Evolutionary conservation across 1,284 basidiomycete genomes (phyloP).

Genomic region (Ceratobasidium sp.): DNA sequence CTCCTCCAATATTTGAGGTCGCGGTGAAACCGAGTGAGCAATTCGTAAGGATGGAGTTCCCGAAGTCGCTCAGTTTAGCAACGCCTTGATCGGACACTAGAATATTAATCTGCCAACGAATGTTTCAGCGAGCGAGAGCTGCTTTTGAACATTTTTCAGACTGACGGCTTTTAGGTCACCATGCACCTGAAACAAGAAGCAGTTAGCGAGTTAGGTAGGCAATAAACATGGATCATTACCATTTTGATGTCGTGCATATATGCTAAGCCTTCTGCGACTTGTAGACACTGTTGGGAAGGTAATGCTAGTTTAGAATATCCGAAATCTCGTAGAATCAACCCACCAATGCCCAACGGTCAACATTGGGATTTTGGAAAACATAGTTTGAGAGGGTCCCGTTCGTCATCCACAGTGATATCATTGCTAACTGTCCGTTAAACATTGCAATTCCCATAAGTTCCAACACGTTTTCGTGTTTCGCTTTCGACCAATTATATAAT

Average conservation of each 20-base stretch:
- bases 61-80: slow-evolving; percentile 18
- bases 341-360: slow-evolving; percentile 9
- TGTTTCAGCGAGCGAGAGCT: background rate
- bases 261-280: background rate
- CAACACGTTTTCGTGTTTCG: slow-evolving; percentile 21
- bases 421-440: slow-evolving; percentile 11
- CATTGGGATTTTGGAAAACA: background rate
- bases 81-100: background rate
- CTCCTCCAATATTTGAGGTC: slow-evolving; percentile 1
- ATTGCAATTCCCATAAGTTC: slow-evolving; percentile 33
- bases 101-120: background rate
- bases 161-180: slow-evolving; percentile 1
- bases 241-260: slow-evolving; percentile 6
- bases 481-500: slow-evolving; percentile 34
- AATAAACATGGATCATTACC: background rate
- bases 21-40: background rate
- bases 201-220: too few relatives aligned
- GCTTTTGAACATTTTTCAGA: too few relatives aligned
- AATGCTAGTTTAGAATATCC: background rate
- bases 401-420: slow-evolving; percentile 28
- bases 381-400: slow-evolving; percentile 11
- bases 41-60: background rate
- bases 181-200: background rate
- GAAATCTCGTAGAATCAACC: background rate
- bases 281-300: background rate